Base-by-base conservation (phyloP, 78 protist genomes). In the Thecamonas trahens region DNA sequence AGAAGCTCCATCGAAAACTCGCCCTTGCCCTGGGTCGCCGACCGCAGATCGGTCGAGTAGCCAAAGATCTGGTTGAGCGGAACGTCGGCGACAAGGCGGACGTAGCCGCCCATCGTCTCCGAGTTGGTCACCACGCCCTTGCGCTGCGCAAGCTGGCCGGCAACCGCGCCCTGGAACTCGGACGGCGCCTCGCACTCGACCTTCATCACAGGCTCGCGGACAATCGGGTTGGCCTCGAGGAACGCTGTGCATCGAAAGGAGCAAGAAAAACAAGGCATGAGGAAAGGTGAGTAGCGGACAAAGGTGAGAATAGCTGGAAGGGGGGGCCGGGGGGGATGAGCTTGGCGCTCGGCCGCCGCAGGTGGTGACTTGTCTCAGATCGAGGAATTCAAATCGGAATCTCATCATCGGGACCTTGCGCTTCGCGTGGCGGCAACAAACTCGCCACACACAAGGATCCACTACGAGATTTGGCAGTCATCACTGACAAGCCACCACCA, bases 41-140 rank as follows among this genome's bases (percentile, higher is more conserved):
- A 61, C 35, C 98, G 82, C 35, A 95, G 74, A 35, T 95, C 98
- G 22, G 90, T 81, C 11, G 89, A 74, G 63, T 79, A 95, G 58
- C 98, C 98, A 61, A 95, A 95, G 97, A 95, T 95, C 45, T 42
- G 52, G 28, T 70, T 61, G 52, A 95, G 85, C 22, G 98, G 95
- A 0, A 82, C 62, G 29, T 34, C n/a, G 42, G 31, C 28, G 28
- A 2, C 61, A 4, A 24, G 3, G 42, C 32, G 34, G 14, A 55
- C 42, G 28, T 2, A 4, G 57, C 78, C 92, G 28, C 32, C 58
- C 44, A 40, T 39, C 29, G 45, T 55, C 3, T 78, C 75, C 14
- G 85, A 70, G 70, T 64, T 58, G 4, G 18, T 35, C 66, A 90
- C 74, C 28, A 71, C 69, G 59, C 94, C 95, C 50, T 70, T 64